A percentile compares a stretch with the other conserved stretches of the same genome.
phyloP scores from a whole-genome alignment of 768 basidiomycete genomes.

The Hydnomerulius pinastri region DNA sequence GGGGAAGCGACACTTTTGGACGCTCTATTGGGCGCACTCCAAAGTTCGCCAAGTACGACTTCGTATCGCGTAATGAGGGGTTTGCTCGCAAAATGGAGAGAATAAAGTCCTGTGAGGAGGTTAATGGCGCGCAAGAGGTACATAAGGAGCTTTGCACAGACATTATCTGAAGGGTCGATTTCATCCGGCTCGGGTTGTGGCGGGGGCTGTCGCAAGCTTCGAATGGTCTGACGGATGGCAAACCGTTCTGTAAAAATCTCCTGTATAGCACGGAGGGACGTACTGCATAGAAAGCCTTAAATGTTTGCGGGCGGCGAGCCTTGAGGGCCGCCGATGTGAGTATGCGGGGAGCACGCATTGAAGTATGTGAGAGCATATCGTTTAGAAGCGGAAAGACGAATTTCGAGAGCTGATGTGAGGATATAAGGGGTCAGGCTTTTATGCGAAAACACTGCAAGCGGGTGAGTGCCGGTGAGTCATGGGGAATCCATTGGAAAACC shows the following conservation, averaged over 20 bases:
- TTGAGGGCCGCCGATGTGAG: slow-evolving; percentile 32
- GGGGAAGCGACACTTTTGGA: slow-evolving; percentile 24
- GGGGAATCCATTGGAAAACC: neutral
- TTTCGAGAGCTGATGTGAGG: neutral
- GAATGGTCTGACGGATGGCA: slow-evolving; percentile 25
- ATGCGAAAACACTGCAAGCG: slow-evolving; percentile 15
- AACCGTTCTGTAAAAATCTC: slow-evolving; percentile 26
- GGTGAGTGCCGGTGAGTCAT: slow-evolving; percentile 1
- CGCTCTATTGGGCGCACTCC: slow-evolving; percentile 57
- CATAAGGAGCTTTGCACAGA: slow-evolving; percentile 25
- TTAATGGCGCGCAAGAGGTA: slow-evolving; percentile 10
- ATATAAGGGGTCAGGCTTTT: slow-evolving; percentile 11
- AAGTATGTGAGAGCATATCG: slow-evolving; percentile 41
- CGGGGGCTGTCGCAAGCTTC: slow-evolving; percentile 26
- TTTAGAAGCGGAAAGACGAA: neutral
- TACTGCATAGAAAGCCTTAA: slow-evolving; percentile 60
- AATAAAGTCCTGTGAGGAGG: slow-evolving; percentile 79
- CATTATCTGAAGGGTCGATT: slow-evolving; percentile 48
- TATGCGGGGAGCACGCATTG: slow-evolving; percentile 27
- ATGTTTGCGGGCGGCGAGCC: slow-evolving; percentile 40
- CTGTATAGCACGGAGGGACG: slow-evolving; percentile 18
- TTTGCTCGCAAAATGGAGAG: slow-evolving; percentile 91
- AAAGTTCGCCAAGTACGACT: slow-evolving; percentile 90
- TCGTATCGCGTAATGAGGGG: slow-evolving; percentile 89
- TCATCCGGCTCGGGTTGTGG: slow-evolving; percentile 24